Base-by-base conservation (phyloP, 1,139 yeast genomes). In the Taphrina communis region DNA sequence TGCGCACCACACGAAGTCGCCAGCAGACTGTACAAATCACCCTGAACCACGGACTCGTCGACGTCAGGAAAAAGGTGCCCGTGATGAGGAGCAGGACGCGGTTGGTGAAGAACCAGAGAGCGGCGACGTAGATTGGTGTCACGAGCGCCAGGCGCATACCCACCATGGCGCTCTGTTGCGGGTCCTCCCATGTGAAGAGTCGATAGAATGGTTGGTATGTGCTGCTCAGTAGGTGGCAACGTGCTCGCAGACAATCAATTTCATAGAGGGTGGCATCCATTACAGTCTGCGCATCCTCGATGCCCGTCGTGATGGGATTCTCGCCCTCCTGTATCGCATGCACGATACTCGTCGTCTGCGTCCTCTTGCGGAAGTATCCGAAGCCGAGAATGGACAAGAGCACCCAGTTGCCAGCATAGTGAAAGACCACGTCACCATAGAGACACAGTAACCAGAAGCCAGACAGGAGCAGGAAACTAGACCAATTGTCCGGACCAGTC, bases 21-120 rank as follows among this genome's bases (percentile, higher is more conserved):
- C 70, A 68, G n/a, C 59, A 57, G 55, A 68, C 66, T n/a, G 56
- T 56, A 36, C 53, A 55, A 14, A 57, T 68, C 8, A 56, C 60
- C 55, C 63, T 66, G 60, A 65, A 46, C 68, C 68, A 65, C n/a
- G 68, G 65, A 17, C 66, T 61, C 36, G 65, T 55, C 25, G 50
- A 68, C 35, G 65, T 65, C 46, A 68, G 52, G 50, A 68, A 35
- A 42, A 65, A 36, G 17, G 63, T 57, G 51, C 68, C 68, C 6
- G 44, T 31, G 36, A 56, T 35, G 39, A 65, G 50, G 25, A 65
- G 38, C 25, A 65, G 36, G 35, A 53, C 63, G 4, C 68, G 57
- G 11, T 50, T 25, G 14, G 56, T 51, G n/a, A 65, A 41, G 19
- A 65, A 50, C 68, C 63, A 65, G n/a, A 57, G 55, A 8, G 46